A percentile compares a stretch with the other conserved stretches of the same genome.
Conservation (phyloP, 2,329 filamentous ascomycete genomes). For the Beauveria bassiana region DNA sequence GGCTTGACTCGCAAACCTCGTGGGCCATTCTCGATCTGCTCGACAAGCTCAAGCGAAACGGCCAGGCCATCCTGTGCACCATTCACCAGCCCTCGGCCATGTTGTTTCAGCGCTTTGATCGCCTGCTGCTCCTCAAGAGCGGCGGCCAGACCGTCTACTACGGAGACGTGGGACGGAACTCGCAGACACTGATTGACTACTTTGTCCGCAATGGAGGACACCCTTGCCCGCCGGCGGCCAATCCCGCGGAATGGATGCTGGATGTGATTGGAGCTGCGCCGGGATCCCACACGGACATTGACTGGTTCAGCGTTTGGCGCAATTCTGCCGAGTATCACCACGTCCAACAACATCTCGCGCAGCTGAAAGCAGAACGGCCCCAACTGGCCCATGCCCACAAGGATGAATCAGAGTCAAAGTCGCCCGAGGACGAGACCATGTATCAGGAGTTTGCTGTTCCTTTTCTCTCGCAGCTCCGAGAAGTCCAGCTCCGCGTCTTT, state of each 20-base stretch:
- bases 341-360: conserved; percentile 50
- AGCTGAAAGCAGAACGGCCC: conserved; percentile 44
- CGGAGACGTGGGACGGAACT: conserved; percentile 67
- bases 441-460: conserved; percentile 77
- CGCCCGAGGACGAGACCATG: conserved; percentile 31
- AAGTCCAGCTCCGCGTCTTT: conserved; percentile 69
- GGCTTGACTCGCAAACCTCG: conserved; percentile 57
- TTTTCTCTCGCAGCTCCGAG: conserved; percentile 57
- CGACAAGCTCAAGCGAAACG: too few species aligned
- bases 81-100: conserved; percentile 40
- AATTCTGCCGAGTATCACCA: conserved; percentile 46
- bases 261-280: conserved; percentile 56
- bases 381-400: conserved; percentile 11
- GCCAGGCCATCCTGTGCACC: conserved; percentile 25
- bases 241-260: conserved; percentile 78
- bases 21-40: too few species aligned
- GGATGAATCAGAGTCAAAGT: conserved; percentile 15
- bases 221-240: conserved; percentile 58
- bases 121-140: conserved; percentile 67
- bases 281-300: conserved; percentile 51
- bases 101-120: conserved; percentile 51
- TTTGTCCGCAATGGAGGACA: conserved; percentile 66
- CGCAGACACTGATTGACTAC: conserved; percentile 59
- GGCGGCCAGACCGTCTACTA: conserved; percentile 78
- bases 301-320: conserved; percentile 59